phyloP scores from a whole-genome alignment of 1,139 yeast genomes.

The Saccharomyces hybrid region DNA sequence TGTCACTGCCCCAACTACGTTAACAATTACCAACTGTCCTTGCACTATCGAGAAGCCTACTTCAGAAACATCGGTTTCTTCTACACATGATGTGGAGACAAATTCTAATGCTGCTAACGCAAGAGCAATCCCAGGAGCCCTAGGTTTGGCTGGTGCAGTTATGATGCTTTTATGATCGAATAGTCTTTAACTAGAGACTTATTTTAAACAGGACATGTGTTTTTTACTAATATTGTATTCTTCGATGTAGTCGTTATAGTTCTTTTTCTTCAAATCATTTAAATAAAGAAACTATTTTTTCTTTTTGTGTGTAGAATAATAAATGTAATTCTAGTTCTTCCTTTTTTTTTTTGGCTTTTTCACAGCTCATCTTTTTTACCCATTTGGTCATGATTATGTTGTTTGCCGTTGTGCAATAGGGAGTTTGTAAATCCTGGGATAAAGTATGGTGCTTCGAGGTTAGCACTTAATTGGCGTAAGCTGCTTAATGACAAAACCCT shows the following conservation, averaged over 20 bases:
- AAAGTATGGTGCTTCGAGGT: no score
- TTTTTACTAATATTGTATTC: neutral
- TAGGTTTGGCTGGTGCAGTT: constrained; percentile 1
- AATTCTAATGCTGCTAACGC: neutral
- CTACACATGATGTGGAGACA: neutral
- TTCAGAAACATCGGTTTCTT: neutral
- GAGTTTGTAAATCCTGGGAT: neutral
- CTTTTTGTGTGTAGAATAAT: neutral
- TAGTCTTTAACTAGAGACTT: neutral
- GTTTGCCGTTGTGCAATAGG: neutral
- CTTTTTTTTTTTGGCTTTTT: neutral
- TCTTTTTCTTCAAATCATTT: neutral
- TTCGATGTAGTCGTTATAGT: neutral
- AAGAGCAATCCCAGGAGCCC: constrained; percentile 1
- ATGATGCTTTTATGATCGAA: constrained; percentile 1
- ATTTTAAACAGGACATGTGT: neutral
- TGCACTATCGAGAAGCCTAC: neutral
- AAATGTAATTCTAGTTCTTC: neutral
- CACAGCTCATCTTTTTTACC: no score
- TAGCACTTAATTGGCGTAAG: no score
- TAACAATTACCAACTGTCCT: constrained; percentile 48
- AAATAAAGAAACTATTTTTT: neutral
- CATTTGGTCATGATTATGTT: no score
- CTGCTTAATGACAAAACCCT: no score
- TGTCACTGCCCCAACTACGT: constrained; percentile 7